Evolutionary conservation across 805 yeast genomes (phyloP).

Genomic region (Kazachstania bromeliacearum): DNA sequence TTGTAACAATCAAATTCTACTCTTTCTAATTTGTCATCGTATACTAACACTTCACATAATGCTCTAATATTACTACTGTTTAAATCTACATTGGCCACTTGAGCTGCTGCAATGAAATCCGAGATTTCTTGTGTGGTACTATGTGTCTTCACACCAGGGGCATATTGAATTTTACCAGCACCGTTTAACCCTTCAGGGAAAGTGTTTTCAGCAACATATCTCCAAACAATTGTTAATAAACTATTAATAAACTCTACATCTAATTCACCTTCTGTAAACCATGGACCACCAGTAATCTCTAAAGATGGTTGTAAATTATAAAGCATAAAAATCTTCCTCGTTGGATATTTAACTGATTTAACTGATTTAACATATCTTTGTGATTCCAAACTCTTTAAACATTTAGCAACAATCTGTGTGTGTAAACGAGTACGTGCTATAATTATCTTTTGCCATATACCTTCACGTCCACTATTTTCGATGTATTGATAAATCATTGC

Average conservation of each 20-base stretch:
- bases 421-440: constrained; percentile 82
- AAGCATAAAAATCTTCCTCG: constrained; percentile 92
- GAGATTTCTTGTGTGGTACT: constrained; percentile 68
- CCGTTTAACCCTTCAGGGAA: constrained; percentile 58
- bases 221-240: constrained; percentile 76
- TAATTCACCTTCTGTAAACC: constrained; percentile 94
- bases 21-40: constrained; percentile 75
- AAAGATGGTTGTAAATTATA: constrained; percentile 88
- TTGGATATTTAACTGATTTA: constrained; percentile 85
- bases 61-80: constrained; percentile 64
- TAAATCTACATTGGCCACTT: constrained; percentile 76
- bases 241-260: constrained; percentile 90
- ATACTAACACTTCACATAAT: constrained; percentile 77
- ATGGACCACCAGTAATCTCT: constrained; percentile 97
- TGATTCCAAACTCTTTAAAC: constrained; percentile 68
- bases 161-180: constrained; percentile 30
- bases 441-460: constrained; percentile 90
- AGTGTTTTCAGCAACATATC: constrained; percentile 66
- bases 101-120: constrained; percentile 60
- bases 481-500: constrained; percentile 84
- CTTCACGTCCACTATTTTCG: constrained; percentile 89
- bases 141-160: constrained; percentile 50
- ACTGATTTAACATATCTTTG: constrained; percentile 82
- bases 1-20: constrained; percentile 54
- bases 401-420: constrained; percentile 80